A percentile compares a stretch with the other conserved stretches of the same genome.
Evolutionary conservation across 345 rosid species (phyloP).

Genomic region (Salix suchowensis): DNA sequence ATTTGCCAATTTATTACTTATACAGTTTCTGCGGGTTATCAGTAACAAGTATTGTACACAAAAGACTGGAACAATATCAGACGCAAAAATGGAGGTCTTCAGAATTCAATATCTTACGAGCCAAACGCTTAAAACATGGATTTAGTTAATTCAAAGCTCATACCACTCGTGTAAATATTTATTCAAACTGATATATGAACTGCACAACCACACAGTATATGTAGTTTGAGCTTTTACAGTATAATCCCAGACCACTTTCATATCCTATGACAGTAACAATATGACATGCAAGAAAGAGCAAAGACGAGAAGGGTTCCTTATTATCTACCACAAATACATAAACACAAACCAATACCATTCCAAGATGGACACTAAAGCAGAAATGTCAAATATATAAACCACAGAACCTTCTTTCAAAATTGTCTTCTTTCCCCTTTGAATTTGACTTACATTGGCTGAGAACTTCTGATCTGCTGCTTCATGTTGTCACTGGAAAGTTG

Average conservation of each 20-base stretch:
- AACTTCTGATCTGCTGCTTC: constrained; percentile 61
- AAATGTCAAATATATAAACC: constrained; percentile 39
- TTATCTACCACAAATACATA: constrained; percentile 59
- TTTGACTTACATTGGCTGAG: constrained; percentile 38
- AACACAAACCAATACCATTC: constrained; percentile 56
- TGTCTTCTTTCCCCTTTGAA: constrained; percentile 24
- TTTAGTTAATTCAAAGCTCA: constrained; percentile 1
- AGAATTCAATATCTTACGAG: background rate
- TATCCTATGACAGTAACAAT: constrained; percentile 38
- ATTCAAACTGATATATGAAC: constrained; percentile 33
- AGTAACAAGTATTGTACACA: background rate
- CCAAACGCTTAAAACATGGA: background rate
- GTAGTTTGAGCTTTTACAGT: constrained; percentile 48
- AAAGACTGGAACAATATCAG: background rate
- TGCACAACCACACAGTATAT: constrained; percentile 32
- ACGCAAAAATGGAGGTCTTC: background rate
- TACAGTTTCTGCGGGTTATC: background rate
- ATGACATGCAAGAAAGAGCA: constrained; percentile 29
- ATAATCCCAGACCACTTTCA: constrained; percentile 36
- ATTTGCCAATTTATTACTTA: background rate
- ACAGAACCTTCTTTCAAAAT: constrained; percentile 63
- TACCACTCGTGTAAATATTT: constrained; percentile 14
- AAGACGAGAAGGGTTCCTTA: constrained; percentile 42
- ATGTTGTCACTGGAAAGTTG: constrained; percentile 48
- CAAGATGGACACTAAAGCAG: constrained; percentile 22